These are phyloP conservation scores for Pistacia integerrima DNA, from an alignment of 345 rosid genomes.

Conservation along the genomic window DNA sequence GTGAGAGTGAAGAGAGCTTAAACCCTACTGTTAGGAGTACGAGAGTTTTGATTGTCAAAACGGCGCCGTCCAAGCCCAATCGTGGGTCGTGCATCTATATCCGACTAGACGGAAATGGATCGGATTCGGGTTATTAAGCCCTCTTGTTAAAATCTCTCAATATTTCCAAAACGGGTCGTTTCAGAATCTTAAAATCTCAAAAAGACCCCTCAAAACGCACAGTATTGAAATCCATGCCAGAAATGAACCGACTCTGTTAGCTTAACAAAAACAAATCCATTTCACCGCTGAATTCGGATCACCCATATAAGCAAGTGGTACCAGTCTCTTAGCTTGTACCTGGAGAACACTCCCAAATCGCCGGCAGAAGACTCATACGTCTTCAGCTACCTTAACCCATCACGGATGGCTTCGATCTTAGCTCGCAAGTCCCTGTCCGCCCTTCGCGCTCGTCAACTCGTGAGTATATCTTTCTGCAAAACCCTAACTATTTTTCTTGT, in stretches of 20 bases:
- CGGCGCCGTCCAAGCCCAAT: not conserved
- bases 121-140: too few species aligned
- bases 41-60: not conserved
- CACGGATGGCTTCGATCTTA: constrained; percentile 65
- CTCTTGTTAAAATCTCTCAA: too few species aligned
- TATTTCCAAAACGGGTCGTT: too few species aligned
- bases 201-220: not conserved
- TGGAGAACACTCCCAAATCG: not conserved
- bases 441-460: constrained; percentile 66
- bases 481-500: not conserved
- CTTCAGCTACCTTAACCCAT: constrained; percentile 14
- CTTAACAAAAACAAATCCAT: not conserved
- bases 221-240: not conserved
- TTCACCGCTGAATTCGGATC: not conserved
- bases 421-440: constrained; percentile 82
- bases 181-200: too few species aligned
- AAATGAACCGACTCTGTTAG: not conserved
- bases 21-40: constrained; percentile 22
- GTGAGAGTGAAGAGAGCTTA: constrained; percentile 13
- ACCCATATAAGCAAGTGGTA: not conserved
- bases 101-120: too few species aligned
- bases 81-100: too few species aligned
- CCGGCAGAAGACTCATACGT: constrained; percentile 9
- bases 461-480: constrained; percentile 30
- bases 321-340: not conserved